These are phyloP conservation scores for Claviceps sorghi DNA, from an alignment of 2,329 filamentous ascomycete species.

Conservation along the genomic window DNA sequence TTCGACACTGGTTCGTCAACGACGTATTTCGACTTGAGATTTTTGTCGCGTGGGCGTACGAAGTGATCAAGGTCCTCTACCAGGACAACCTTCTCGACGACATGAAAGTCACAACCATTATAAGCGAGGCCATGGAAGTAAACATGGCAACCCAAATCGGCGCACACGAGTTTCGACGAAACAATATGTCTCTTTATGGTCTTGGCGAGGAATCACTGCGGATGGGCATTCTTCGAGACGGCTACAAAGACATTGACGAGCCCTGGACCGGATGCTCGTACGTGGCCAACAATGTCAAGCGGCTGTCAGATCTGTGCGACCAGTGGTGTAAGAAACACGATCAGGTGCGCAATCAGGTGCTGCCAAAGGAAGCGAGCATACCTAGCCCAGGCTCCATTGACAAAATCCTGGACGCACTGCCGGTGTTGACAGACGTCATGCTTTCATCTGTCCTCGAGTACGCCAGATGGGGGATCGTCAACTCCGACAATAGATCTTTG, in stretches of 20 bases:
- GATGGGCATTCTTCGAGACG: conserved; percentile 46
- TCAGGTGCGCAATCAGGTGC: conserved; percentile 14
- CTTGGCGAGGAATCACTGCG: conserved; percentile 52
- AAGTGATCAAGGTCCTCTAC: conserved; percentile 59
- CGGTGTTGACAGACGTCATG: conserved; percentile 38
- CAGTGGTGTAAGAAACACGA: conserved; percentile 39
- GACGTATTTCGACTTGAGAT: conserved; percentile 59
- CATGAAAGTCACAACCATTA: conserved; percentile 36
- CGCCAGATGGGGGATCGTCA: conserved; percentile 33
- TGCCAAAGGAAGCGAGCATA: conserved; percentile 17
- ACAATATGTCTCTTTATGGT: conserved; percentile 58
- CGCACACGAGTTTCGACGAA: conserved; percentile 59
- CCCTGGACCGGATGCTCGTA: conserved; percentile 71
- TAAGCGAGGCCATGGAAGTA: conserved; percentile 52
- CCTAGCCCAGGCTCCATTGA: conserved; percentile 27
- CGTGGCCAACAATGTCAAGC: conserved; percentile 46
- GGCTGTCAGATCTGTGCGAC: conserved; percentile 42
- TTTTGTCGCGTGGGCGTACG: conserved; percentile 65
- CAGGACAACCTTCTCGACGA: conserved; percentile 45
- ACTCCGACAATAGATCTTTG: conserved; percentile 27
- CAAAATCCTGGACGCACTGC: conserved; percentile 32
- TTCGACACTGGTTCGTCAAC: conserved; percentile 77
- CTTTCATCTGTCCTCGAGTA: conserved; percentile 39
- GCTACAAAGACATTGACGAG: conserved; percentile 56
- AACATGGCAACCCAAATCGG: conserved; percentile 40